These are phyloP conservation scores for Candida sp. DNA, from an alignment of 1,139 yeast species.

Conservation along the genomic window DNA sequence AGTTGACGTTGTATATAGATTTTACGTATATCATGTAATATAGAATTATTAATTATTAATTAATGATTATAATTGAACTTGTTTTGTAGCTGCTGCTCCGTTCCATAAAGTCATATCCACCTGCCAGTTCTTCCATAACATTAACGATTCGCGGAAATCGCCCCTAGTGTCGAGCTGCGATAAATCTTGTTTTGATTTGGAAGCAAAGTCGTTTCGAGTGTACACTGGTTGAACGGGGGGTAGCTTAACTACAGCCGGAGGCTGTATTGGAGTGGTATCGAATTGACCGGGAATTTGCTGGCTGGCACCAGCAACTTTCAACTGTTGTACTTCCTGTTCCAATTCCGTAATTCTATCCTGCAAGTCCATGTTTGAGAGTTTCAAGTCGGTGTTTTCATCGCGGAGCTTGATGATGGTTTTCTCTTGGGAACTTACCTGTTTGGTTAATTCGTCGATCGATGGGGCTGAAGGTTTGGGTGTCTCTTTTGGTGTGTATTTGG, in stretches of 20 bases:
- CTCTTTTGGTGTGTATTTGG: conserved; percentile 4
- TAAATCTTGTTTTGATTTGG: conserved; percentile 25
- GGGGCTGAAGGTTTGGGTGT: conserved; percentile 10
- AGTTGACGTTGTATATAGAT: background rate
- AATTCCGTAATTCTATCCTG: conserved; percentile 28
- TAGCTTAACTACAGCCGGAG: conserved; percentile 1
- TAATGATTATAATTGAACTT: conserved; percentile 10
- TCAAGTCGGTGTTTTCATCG: conserved; percentile 44
- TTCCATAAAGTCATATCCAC: conserved; percentile 85
- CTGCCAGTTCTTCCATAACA: conserved; percentile 83
- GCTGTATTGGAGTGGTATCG: conserved; percentile 1
- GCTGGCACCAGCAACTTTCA: conserved; percentile 8
- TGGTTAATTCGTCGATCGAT: conserved; percentile 26
- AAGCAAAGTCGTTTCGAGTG: conserved; percentile 34
- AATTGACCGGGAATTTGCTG: conserved; percentile 1
- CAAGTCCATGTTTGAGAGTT: conserved; percentile 46
- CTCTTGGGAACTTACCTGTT: conserved; percentile 27
- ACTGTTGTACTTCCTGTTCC: conserved; percentile 16
- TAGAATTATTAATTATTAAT: too few species aligned
- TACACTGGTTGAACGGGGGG: conserved; percentile 32
- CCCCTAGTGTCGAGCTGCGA: conserved; percentile 16
- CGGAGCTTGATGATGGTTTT: conserved; percentile 36
- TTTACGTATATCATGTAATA: too few species aligned
- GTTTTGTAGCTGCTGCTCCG: conserved; percentile 19
- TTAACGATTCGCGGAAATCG: conserved; percentile 39